Conservation (phyloP, 2,329 filamentous ascomycete species). For the Trichoderma koningii region DNA sequence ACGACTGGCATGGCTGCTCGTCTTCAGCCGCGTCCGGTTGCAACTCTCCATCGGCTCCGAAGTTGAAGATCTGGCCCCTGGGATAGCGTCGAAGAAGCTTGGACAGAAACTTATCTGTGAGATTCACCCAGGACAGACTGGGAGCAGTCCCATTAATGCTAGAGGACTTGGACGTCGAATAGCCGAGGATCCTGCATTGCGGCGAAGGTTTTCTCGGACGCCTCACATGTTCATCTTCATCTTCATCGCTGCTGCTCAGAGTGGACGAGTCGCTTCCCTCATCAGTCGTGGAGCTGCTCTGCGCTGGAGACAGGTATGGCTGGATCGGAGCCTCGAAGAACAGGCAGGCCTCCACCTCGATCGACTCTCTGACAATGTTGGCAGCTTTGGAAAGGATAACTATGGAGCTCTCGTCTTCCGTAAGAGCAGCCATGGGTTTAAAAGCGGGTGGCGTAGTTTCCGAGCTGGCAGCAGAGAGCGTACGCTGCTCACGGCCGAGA, state of each 20-base stretch:
- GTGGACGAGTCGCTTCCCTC: conserved; percentile 30
- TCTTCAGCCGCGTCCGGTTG: conserved; percentile 38
- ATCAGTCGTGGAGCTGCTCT: not conserved
- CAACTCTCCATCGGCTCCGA: conserved; percentile 43
- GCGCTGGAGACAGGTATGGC: conserved; percentile 27
- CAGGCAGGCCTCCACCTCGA: conserved; percentile 45
- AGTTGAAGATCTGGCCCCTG: conserved; percentile 50
- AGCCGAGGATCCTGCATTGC: conserved; percentile 43
- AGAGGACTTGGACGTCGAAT: conserved; percentile 40
- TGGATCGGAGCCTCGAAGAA: conserved; percentile 41
- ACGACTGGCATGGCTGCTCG: conserved; percentile 18
- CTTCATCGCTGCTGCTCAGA: conserved; percentile 33
- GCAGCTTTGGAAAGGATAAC: conserved; percentile 48
- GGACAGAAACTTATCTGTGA: conserved; percentile 45
- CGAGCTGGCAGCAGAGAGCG: not conserved
- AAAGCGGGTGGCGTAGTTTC: not conserved
- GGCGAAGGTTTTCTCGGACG: conserved; percentile 18
- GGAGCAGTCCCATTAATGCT: conserved; percentile 38
- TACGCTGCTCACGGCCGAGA: not conserved
- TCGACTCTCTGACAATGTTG: conserved; percentile 45
- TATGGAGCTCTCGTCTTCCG: conserved; percentile 16
- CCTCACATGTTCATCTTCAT: not conserved
- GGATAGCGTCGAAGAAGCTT: conserved; percentile 49
- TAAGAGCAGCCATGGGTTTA: not conserved
- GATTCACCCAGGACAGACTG: conserved; percentile 27